Evolutionary conservation across 2,329 filamentous ascomycete genomes (phyloP).

Genomic region (Nannizziopsis arthrosporioides): DNA sequence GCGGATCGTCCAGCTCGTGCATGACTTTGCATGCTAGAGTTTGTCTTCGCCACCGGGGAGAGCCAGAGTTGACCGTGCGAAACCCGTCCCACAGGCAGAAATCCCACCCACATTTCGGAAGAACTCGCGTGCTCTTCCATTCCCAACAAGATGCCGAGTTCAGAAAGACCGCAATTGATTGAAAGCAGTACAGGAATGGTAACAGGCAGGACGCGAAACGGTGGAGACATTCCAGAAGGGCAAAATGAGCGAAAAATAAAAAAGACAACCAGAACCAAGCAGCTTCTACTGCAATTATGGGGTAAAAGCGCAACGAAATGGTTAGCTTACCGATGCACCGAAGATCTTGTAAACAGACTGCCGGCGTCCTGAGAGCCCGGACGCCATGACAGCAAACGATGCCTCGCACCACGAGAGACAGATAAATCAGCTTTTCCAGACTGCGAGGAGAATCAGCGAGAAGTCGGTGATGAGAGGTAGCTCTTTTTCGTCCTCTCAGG

Average conservation of each 20-base stretch:
- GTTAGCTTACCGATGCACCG: slow-evolving; percentile 27
- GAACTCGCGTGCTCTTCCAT: slow-evolving; percentile 12
- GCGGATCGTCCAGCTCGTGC: no score
- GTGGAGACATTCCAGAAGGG: no score
- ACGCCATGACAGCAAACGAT: slow-evolving; percentile 21
- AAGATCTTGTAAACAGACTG: slow-evolving; percentile 27
- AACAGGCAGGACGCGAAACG: no score
- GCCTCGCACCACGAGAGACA: not conserved
- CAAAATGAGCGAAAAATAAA: not conserved
- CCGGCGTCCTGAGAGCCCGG: slow-evolving; percentile 21
- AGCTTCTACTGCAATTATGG: not conserved
- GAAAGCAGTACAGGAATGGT: not conserved
- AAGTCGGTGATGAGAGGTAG: no score
- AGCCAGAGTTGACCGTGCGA: not conserved
- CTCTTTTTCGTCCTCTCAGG: no score
- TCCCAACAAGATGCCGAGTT: not conserved
- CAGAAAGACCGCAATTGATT: not conserved
- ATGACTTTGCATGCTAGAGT: not conserved
- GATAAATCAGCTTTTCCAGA: not conserved
- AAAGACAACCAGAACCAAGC: not conserved
- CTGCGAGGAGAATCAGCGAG: no score
- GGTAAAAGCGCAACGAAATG: not conserved
- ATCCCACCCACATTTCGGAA: slow-evolving; percentile 7
- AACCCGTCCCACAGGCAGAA: not conserved
- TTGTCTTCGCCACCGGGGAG: slow-evolving; percentile 1